These are phyloP conservation scores for Kalmanozyma brasiliensis DNA, from an alignment of 1,284 basidiomycete species.

Conservation along the genomic window DNA sequence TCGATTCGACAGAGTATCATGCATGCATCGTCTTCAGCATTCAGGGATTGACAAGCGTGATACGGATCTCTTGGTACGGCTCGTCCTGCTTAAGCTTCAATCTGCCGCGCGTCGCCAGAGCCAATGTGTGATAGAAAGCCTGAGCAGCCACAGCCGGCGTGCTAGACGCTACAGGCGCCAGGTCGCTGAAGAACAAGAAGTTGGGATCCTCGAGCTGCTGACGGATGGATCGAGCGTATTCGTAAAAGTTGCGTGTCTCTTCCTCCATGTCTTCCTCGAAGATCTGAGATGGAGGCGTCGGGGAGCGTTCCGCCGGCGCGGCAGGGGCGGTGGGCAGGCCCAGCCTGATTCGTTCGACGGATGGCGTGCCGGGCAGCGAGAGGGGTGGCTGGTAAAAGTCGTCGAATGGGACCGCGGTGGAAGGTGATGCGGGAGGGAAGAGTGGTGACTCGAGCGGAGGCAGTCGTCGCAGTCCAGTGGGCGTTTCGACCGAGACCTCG, in stretches of 20 bases:
- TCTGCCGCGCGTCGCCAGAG: conserved; percentile 45
- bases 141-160: conserved; percentile 59
- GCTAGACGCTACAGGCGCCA: conserved; percentile 39
- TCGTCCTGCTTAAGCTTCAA: conserved; percentile 60
- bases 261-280: conserved; percentile 34
- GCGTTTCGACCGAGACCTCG: conserved; percentile 41
- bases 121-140: conserved; percentile 65
- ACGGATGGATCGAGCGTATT: conserved; percentile 25
- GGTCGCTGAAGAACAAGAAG: conserved; percentile 48
- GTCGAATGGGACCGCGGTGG: conserved; percentile 24
- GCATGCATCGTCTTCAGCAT: too few species aligned
- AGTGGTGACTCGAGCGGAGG: conserved; percentile 22
- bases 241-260: conserved; percentile 46
- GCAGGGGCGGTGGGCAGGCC: conserved; percentile 17
- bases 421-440: conserved; percentile 20
- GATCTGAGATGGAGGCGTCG: conserved; percentile 18
- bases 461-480: conserved; percentile 27
- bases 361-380: conserved; percentile 13
- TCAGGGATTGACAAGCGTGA: conserved; percentile 13
- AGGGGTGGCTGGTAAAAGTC: conserved; percentile 14
- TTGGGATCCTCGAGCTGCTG: conserved; percentile 30
- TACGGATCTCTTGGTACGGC: conserved; percentile 61
- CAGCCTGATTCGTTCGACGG: conserved; percentile 13
- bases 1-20: too few species aligned
- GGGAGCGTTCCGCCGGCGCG: not conserved